Conservation (phyloP, 2,329 filamentous ascomycete species). For the Fusarium concolor region DNA sequence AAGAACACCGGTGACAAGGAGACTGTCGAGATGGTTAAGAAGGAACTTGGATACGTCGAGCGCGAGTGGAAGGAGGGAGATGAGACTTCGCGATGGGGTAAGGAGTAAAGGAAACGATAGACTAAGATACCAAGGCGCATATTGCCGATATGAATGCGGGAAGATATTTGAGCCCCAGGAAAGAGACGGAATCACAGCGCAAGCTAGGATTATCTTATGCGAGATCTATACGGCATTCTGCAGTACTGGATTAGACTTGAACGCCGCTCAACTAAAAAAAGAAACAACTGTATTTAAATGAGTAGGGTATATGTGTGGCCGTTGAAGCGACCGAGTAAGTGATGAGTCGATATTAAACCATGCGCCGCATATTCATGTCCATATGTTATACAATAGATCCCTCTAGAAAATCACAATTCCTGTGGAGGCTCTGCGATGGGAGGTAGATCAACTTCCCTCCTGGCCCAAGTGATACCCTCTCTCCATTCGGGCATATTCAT, state of each 20-base stretch:
- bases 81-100: slow-evolving; percentile 85
- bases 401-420: neutral
- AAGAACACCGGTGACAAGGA: slow-evolving; percentile 93
- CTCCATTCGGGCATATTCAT: slow-evolving; percentile 30
- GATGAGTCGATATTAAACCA: neutral
- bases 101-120: slow-evolving; percentile 39
- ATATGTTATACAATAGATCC: neutral
- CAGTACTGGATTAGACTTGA: neutral
- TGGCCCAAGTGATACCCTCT: slow-evolving; percentile 39
- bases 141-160: neutral
- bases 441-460: slow-evolving; percentile 25
- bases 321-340: neutral
- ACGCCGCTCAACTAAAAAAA: neutral
- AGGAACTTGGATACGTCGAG: slow-evolving; percentile 86
- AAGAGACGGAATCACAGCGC: slow-evolving; percentile 3
- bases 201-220: neutral
- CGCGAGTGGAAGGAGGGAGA: slow-evolving; percentile 85
- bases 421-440: neutral
- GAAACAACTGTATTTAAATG: neutral
- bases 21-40: slow-evolving; percentile 86
- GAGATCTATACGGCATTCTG: neutral
- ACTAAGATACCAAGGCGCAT: slow-evolving; percentile 30
- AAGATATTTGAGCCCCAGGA: neutral
- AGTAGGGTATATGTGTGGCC: slow-evolving; percentile 7
- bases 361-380: too few relatives aligned